phyloP scores from a whole-genome alignment of 441 rosid genomes.

The Melastoma candidum region DNA sequence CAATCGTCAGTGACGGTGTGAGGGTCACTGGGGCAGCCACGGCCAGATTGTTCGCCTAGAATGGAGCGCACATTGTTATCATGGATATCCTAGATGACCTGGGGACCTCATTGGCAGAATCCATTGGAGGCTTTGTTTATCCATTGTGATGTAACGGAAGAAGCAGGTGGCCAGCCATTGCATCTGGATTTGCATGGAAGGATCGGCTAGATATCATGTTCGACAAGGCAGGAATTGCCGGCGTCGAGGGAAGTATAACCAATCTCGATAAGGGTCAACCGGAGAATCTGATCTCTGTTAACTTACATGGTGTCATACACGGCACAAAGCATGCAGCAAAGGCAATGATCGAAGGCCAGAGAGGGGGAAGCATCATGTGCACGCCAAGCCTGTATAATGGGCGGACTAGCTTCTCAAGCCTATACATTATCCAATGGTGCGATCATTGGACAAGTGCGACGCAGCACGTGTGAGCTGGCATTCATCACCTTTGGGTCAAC shows the following conservation, averaged over 20 bases:
- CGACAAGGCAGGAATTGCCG: conserved; percentile 63
- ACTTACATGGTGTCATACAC: conserved; percentile 49
- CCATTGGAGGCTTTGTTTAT: conserved; percentile 53
- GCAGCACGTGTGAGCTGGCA: conserved; percentile 58
- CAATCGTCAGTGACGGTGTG: conserved; percentile 73
- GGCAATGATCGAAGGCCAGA: conserved; percentile 46
- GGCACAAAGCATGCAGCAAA: conserved; percentile 71
- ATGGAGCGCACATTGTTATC: conserved; percentile 62
- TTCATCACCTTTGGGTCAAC: conserved; percentile 59
- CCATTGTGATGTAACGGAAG: conserved; percentile 63
- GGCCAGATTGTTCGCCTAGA: conserved; percentile 48
- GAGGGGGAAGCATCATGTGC: conserved; percentile 63
- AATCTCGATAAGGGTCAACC: conserved; percentile 38
- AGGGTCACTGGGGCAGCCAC: conserved; percentile 83
- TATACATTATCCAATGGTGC: conserved; percentile 63
- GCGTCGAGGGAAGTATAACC: conserved; percentile 47
- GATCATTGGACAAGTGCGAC: conserved; percentile 43
- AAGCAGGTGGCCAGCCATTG: conserved; percentile 49
- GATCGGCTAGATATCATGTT: conserved; percentile 63
- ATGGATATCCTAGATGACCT: conserved; percentile 63
- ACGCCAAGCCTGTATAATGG: conserved; percentile 69
- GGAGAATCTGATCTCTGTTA: conserved; percentile 37
- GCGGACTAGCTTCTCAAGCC: conserved; percentile 70
- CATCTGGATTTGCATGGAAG: conserved; percentile 49
- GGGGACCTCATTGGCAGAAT: conserved; percentile 38